phyloP scores from a whole-genome alignment of 2,329 filamentous ascomycete species.

The Venturia oleaginea region DNA sequence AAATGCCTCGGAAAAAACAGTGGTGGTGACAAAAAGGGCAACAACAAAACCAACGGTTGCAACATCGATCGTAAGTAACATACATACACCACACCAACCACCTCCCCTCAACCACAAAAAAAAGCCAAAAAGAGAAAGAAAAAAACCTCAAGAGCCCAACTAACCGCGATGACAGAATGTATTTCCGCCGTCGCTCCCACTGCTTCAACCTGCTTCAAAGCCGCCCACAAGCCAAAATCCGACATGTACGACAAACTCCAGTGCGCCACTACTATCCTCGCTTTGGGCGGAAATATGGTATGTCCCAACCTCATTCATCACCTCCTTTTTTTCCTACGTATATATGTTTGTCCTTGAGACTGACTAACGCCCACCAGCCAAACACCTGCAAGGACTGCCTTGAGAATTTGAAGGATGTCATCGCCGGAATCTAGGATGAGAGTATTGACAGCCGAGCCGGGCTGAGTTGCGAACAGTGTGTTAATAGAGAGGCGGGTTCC shows the following conservation, averaged over 20 bases:
- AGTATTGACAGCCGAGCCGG: too few species aligned
- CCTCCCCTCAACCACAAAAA: neutral
- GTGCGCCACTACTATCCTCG: neutral
- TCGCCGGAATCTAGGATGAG: neutral
- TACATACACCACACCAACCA: neutral
- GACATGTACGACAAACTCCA: neutral
- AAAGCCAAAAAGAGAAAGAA: too few species aligned
- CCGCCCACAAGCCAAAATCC: neutral
- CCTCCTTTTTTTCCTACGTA: neutral
- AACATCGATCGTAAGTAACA: conserved; percentile 3
- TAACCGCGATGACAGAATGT: neutral
- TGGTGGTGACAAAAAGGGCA: too few species aligned
- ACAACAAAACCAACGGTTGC: neutral
- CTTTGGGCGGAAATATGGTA: neutral
- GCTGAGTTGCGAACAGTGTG: neutral
- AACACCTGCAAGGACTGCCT: neutral
- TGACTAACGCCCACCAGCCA: neutral
- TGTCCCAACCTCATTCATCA: too few species aligned
- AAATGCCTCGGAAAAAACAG: neutral
- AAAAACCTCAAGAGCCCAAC: too few species aligned
- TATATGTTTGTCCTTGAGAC: too few species aligned
- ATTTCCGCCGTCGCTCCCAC: neutral
- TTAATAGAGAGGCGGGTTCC: neutral
- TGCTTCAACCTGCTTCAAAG: neutral
- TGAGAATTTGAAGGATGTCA: neutral